Base-by-base conservation (phyloP, 352 stramenopile genomes). In the Globisporangium apiculatum region DNA sequence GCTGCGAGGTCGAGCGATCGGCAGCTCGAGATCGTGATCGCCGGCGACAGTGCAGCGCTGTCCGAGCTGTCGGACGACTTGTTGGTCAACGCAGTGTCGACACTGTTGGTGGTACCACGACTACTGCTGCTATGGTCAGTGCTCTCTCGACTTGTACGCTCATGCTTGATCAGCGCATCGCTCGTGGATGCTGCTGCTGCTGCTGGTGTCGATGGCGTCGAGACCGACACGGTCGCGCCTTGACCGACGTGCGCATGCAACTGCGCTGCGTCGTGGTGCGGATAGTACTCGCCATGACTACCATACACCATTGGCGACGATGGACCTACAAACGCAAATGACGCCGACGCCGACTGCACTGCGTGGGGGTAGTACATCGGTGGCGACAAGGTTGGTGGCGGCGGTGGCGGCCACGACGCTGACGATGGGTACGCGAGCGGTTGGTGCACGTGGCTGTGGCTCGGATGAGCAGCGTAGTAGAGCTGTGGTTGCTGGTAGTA, bases 11-110 rank as follows among this genome's bases (percentile, higher is more conserved):
- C 69, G n/a, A 91, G 58, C 15, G 73, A 65, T 3, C 74, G 68
- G 9, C 61, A 66, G 40, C 68, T 81, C 11, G 76, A 87, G 15
- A 91, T 71, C 17, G 70, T 65, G 36, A 91, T 67, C 15, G 68
- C 77, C 49, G 47, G 7, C 24, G 46, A 48, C 5, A 14, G 4
- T 7, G 45, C 12, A 4, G 45, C 12, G 40, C 52, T 43, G 6
- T 64, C 46, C 8, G 58, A 64, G 24, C 43, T 57, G 43, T 58
- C 51, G 10, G 52, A 56, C 11, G 58, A 55, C 0, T 37, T 37
- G 5, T 15, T 40, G 38, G 24, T 42, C 9, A 38, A 59, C 40
- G 46, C n/a, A 9, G 48, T 31, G 51, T 38, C 37, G 11, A 17
- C 15, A 12, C 40, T 43, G 52, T 7, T 57, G 52, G 10, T 50